phyloP scores from a whole-genome alignment of 192 early-diverging fungal genomes.

The Podila epicladia region DNA sequence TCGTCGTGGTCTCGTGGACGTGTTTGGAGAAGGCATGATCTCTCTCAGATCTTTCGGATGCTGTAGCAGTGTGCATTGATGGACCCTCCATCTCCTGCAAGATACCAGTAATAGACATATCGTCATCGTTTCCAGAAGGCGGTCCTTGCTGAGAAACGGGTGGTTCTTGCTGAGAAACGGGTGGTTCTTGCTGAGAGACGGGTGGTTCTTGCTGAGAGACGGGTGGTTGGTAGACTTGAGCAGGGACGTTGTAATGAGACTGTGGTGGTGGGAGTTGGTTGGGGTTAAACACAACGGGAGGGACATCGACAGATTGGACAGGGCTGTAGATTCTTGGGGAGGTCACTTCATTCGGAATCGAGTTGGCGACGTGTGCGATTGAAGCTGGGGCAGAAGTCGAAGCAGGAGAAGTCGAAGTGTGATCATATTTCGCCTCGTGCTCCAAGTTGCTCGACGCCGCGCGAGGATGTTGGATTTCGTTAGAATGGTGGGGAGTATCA shows the following conservation, averaged over 20 bases:
- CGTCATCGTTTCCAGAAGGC: not conserved
- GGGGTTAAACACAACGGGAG: not conserved
- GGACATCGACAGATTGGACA: not conserved
- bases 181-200: too few relatives aligned
- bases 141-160: too few relatives aligned
- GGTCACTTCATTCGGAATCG: not conserved
- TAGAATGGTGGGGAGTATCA: not conserved
- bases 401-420: not conserved
- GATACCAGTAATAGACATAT: constrained; percentile 18
- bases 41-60: not conserved
- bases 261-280: constrained; percentile 3
- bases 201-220: not conserved
- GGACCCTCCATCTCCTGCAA: constrained; percentile 8
- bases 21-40: constrained; percentile 8
- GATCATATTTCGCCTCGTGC: not conserved
- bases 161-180: not conserved
- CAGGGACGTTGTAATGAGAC: not conserved
- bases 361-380: not conserved
- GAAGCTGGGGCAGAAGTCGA: not conserved
- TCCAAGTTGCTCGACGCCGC: constrained; percentile 1
- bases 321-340: constrained; percentile 16
- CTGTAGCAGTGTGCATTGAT: not conserved
- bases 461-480: constrained; percentile 16
- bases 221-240: constrained; percentile 3
- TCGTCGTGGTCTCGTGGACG: constrained; percentile 23